Conservation (phyloP, 1,284 basidiomycete genomes). For the Pterulicium gracile region DNA sequence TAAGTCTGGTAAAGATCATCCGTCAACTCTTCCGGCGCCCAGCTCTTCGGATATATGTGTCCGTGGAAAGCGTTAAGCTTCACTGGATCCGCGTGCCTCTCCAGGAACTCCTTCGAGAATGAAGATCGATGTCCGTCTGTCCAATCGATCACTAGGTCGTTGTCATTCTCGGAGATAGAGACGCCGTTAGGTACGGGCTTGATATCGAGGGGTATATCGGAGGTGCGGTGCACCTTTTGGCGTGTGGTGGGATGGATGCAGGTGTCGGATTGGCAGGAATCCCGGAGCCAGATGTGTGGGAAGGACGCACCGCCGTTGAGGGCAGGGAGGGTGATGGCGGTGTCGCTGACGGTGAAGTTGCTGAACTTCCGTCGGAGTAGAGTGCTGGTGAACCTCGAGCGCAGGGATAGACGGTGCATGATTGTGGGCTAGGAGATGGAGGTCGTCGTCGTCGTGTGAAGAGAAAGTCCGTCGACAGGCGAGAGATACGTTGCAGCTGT, state of each 20-base stretch:
- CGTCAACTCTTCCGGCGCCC: slow-evolving; percentile 8
- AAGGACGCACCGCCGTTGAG: slow-evolving; percentile 12
- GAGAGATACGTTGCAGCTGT: too few species aligned
- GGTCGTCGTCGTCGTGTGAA: too few species aligned
- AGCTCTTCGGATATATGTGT: slow-evolving; percentile 16
- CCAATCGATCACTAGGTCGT: slow-evolving; percentile 47
- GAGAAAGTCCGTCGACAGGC: too few species aligned
- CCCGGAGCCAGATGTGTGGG: slow-evolving; percentile 37
- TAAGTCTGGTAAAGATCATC: slow-evolving; percentile 8
- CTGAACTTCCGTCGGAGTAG: too few species aligned
- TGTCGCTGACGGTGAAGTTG: background rate
- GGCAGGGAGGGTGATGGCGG: background rate
- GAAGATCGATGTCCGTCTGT: slow-evolving; percentile 45
- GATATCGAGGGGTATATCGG: slow-evolving; percentile 44
- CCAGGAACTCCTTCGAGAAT: slow-evolving; percentile 38
- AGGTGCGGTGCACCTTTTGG: slow-evolving; percentile 69
- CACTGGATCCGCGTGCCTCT: slow-evolving; percentile 21
- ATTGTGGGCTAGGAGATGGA: too few species aligned
- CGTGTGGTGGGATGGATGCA: slow-evolving; percentile 67
- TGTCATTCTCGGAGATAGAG: slow-evolving; percentile 16
- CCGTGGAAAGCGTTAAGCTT: slow-evolving; percentile 27
- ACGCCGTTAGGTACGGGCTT: slow-evolving; percentile 30
- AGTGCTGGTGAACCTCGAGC: too few species aligned
- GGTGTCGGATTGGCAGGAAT: slow-evolving; percentile 32
- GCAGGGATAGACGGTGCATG: too few species aligned